These are phyloP conservation scores for Pythium oligandrum DNA, from an alignment of 352 stramenopile genomes.

Conservation along the genomic window DNA sequence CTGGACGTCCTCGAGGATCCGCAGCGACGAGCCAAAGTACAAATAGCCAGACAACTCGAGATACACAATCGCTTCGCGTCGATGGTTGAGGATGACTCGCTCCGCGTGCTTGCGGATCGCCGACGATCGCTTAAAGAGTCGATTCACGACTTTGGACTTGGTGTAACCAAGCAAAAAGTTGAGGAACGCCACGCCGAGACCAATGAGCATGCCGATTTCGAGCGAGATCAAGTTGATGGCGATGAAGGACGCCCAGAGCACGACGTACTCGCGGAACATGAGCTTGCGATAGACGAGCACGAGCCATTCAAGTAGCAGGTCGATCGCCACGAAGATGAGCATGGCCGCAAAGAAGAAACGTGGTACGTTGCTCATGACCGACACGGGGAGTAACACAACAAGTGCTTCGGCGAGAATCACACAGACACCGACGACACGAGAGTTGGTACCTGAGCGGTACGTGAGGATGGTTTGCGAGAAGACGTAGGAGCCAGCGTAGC, in stretches of 20 bases:
- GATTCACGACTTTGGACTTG: slow-evolving; percentile 60
- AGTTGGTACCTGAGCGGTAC: slow-evolving; percentile 89
- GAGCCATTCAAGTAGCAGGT: slow-evolving; percentile 98
- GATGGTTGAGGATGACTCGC: slow-evolving; percentile 52
- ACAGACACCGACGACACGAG: slow-evolving; percentile 86
- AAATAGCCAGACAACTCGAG: slow-evolving; percentile 80
- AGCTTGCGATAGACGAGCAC: slow-evolving; percentile 81
- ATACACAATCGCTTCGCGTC: slow-evolving; percentile 73
- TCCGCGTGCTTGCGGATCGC: slow-evolving; percentile 65
- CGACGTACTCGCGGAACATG: slow-evolving; percentile 88
- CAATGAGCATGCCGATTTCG: slow-evolving; percentile 94
- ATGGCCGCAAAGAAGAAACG: slow-evolving; percentile 97
- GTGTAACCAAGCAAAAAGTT: slow-evolving; percentile 83
- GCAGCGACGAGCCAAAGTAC: slow-evolving; percentile 82
- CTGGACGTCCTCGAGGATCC: slow-evolving; percentile 80
- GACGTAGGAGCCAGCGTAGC: slow-evolving; percentile 98
- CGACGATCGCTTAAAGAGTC: slow-evolving; percentile 46
- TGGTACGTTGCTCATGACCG: slow-evolving; percentile 93
- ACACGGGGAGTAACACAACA: slow-evolving; percentile 89
- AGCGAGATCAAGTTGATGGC: slow-evolving; percentile 93
- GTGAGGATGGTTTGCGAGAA: slow-evolving; percentile 99
- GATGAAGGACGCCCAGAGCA: slow-evolving; percentile 92
- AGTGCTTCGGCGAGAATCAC: slow-evolving; percentile 87
- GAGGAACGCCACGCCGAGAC: slow-evolving; percentile 85
- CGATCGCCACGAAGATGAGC: slow-evolving; percentile 97